phyloP scores from a whole-genome alignment of 2,329 filamentous ascomycete genomes.

The Neoarthrinium moseri region DNA sequence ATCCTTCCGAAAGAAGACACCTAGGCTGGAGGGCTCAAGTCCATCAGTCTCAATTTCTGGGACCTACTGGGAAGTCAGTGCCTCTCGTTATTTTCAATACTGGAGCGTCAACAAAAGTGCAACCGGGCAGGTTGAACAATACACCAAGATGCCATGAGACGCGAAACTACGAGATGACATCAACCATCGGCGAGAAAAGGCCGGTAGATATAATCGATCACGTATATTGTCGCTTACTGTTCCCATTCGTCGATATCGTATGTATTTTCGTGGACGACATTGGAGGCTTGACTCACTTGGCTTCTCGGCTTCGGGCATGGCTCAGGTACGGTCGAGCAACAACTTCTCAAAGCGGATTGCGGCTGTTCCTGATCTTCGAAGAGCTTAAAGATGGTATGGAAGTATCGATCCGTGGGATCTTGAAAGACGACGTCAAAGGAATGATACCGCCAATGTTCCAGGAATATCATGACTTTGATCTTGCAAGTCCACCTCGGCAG shows the following conservation, averaged over 20 bases:
- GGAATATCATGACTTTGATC: too few relatives aligned
- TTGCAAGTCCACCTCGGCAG: too few relatives aligned
- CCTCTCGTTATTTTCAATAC: not conserved
- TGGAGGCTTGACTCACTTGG: slow-evolving; percentile 5
- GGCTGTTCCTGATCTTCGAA: not conserved
- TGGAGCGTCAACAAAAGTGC: not conserved
- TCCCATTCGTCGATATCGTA: slow-evolving; percentile 4
- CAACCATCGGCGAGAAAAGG: slow-evolving; percentile 2
- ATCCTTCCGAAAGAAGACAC: too few relatives aligned
- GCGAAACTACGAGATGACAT: slow-evolving; percentile 1
- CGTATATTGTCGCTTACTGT: slow-evolving; percentile 4
- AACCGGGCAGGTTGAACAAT: slow-evolving; percentile 1
- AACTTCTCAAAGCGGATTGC: slow-evolving; percentile 1
- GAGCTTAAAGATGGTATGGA: slow-evolving; percentile 1
- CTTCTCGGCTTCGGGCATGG: slow-evolving; percentile 2
- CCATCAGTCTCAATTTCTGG: slow-evolving; percentile 1
- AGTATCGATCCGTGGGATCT: not conserved
- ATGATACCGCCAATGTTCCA: too few relatives aligned
- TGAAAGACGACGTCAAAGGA: not conserved
- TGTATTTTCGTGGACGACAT: slow-evolving; percentile 9
- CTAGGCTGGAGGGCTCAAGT: too few relatives aligned
- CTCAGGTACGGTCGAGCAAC: not conserved
- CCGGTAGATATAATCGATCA: not conserved
- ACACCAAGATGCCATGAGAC: not conserved
- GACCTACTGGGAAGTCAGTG: not conserved